phyloP scores from a whole-genome alignment of 2,329 filamentous ascomycete species.

The Talaromyces sp. region DNA sequence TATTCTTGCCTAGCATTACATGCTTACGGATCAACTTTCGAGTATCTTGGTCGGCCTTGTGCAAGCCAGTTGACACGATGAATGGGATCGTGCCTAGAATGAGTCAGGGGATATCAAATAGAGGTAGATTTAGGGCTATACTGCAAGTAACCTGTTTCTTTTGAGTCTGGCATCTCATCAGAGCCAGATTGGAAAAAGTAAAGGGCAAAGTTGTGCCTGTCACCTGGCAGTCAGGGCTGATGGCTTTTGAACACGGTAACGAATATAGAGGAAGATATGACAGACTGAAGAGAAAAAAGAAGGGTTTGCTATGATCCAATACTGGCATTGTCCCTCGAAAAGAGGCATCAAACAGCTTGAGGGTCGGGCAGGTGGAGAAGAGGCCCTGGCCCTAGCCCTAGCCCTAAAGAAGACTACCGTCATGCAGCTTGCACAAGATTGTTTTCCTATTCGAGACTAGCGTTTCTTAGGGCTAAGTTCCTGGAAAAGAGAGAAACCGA shows the following conservation, averaged over 20 bases:
- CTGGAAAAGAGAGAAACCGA: neutral
- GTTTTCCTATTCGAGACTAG: neutral
- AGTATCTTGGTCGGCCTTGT: neutral
- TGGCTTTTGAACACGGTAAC: too few relatives aligned
- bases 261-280: too few relatives aligned
- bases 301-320: neutral
- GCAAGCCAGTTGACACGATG: neutral
- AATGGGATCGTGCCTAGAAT: neutral
- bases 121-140: neutral
- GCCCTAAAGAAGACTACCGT: neutral
- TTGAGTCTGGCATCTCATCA: neutral
- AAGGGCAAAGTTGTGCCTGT: neutral
- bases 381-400: too few relatives aligned
- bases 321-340: neutral
- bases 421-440: neutral
- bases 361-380: neutral
- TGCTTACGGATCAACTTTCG: neutral
- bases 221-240: neutral
- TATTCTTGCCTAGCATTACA: neutral
- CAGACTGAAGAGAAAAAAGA: neutral
- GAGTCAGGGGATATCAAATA: neutral
- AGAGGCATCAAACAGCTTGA: too few relatives aligned
- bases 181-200: neutral
- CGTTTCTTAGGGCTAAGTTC: neutral
- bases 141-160: neutral